Base-by-base conservation (phyloP, 1,284 basidiomycete species). In the Exsudoporus floridanus region DNA sequence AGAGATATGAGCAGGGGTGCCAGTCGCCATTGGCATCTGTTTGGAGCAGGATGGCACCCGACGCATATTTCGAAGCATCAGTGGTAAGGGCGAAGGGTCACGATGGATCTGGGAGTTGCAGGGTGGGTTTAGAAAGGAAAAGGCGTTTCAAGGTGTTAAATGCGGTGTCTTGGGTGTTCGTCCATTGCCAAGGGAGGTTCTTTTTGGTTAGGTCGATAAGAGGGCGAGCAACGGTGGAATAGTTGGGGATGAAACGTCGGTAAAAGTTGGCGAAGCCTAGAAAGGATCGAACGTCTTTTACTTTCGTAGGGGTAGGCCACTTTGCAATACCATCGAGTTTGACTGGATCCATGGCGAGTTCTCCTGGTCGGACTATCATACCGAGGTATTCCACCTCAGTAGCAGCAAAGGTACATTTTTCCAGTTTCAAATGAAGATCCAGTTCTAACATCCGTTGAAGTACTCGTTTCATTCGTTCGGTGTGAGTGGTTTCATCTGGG, bases 211-310 rank as follows among this genome's bases (percentile, higher is more conserved):
- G 23, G 4, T 40, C 3, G 4, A 40, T 25, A 16, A 40, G 39
- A 2, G 39, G 39, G 4, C 0, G 1, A 0, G 69, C 62, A 5
- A 74, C 62, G 1, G 62, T 41, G 0, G 73, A 63, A 45, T 71
- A 79, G 7, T 66, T 51, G 1, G 60, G 27, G n/a, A 82, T 74
- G 53, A 80, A 81, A 0, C 64, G 48, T 0, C 70, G 43, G 44
- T 79, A 81, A 57, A 74, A 79, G 53, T 75, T 75, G 7, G 62
- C 58, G 34, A 80, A 74, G 1, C 45, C 37, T 0, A 54, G 14
- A 58, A 80, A 79, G 0, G 45, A 49, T 18, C 66, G 60, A 3
- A 74, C 44, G 3, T 74, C 60, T 19, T 62, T 60, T 7, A 72
- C 45, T 1, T 43, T 67, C 0, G 45, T 58, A 0, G 73, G 76